Conservation (phyloP, 805 yeast species). For the Zygotorulaspora danielsina region DNA sequence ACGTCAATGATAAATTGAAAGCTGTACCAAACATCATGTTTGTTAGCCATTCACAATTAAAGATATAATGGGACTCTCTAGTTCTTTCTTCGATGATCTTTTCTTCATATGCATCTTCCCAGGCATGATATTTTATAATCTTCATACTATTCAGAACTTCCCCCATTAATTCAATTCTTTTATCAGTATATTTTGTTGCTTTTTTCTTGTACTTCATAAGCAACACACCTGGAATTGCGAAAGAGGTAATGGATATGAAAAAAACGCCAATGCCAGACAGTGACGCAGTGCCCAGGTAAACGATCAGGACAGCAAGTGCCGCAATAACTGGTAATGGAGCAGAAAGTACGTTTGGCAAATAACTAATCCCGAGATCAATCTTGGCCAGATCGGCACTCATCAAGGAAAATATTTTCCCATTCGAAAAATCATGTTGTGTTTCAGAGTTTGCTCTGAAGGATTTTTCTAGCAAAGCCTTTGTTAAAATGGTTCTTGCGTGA, state of each 20-base stretch:
- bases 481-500: constrained; percentile 58
- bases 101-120: constrained; percentile 73
- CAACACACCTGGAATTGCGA: constrained; percentile 44
- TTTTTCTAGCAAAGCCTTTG: constrained; percentile 62
- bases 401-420: constrained; percentile 64
- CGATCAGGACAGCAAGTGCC: constrained; percentile 52
- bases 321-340: constrained; percentile 55
- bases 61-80: constrained; percentile 54
- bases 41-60: constrained; percentile 55
- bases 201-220: constrained; percentile 43
- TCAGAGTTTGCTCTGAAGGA: constrained; percentile 52
- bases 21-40: constrained; percentile 50
- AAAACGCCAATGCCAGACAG: constrained; percentile 58
- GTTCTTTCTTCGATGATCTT: constrained; percentile 48
- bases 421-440: constrained; percentile 51
- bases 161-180: constrained; percentile 52
- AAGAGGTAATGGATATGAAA: constrained; percentile 38
- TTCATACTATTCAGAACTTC: constrained; percentile 57
- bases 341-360: constrained; percentile 50
- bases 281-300: constrained; percentile 64
- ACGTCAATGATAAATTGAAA: constrained; percentile 45
- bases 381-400: constrained; percentile 75
- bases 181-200: constrained; percentile 56
- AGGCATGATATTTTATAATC: constrained; percentile 72
- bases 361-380: constrained; percentile 62